Percentiles rank a stretch among this genome's conserved stretches.
These are phyloP conservation scores for Sophora flavescens DNA, from an alignment of 306 rosid genomes.

Conservation along the genomic window DNA sequence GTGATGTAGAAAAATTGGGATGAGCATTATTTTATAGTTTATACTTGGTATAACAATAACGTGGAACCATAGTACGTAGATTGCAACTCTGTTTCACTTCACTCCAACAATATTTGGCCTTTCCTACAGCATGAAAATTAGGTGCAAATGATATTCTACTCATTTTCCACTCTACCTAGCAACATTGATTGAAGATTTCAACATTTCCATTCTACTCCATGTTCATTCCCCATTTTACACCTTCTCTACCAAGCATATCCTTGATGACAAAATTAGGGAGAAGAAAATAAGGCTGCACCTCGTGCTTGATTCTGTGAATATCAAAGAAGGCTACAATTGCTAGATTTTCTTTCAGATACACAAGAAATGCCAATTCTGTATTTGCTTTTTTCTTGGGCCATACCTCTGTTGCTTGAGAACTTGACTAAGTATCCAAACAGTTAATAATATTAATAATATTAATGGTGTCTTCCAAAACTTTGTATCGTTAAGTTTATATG, in stretches of 20 bases:
- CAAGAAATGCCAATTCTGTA: neutral
- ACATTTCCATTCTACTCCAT: neutral
- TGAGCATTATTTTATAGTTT: neutral
- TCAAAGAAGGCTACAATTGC: slow-evolving; percentile 6
- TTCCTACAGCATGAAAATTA: neutral
- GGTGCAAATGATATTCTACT: neutral
- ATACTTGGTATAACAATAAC: neutral
- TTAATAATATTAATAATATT: slow-evolving; percentile 1
- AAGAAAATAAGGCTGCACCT: slow-evolving; percentile 17
- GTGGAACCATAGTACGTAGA: neutral
- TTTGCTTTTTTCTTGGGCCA: slow-evolving; percentile 6
- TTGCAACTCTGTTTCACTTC: slow-evolving; percentile 17
- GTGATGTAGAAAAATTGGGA: neutral
- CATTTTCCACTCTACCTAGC: slow-evolving; percentile 4
- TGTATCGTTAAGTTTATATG: neutral
- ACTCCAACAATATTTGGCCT: slow-evolving; percentile 11
- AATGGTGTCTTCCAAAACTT: neutral
- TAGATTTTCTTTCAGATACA: slow-evolving; percentile 10
- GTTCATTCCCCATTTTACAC: neutral
- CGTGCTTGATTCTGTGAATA: slow-evolving; percentile 28
- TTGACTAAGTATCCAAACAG: slow-evolving; percentile 29
- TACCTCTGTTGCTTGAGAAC: slow-evolving; percentile 13
- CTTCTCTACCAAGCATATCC: neutral
- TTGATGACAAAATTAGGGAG: slow-evolving; percentile 14
- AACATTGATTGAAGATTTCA: slow-evolving; percentile 10